These are phyloP conservation scores for Diplodia sapinea DNA, from an alignment of 2,329 filamentous ascomycete species.

Conservation along the genomic window DNA sequence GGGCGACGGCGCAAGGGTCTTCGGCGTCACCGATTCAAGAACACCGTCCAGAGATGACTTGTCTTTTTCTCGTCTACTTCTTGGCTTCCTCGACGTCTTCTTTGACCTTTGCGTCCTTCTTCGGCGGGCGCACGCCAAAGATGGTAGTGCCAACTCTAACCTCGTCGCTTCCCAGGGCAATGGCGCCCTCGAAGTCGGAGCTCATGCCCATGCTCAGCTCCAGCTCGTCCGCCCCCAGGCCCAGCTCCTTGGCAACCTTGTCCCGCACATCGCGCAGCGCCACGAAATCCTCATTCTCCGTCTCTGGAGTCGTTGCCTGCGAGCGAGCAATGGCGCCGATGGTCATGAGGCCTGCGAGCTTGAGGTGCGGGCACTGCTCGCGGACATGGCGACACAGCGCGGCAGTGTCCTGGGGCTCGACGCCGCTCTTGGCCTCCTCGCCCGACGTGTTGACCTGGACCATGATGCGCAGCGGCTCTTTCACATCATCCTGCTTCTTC, in stretches of 20 bases:
- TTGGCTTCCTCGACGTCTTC: conserved; percentile 33
- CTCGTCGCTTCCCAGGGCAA: conserved; percentile 82
- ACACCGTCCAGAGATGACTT: not conserved
- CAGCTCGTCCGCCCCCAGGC: conserved; percentile 61
- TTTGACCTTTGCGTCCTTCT: conserved; percentile 75
- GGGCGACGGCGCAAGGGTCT: not conserved
- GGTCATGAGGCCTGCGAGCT: conserved; percentile 88
- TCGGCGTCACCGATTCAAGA: not conserved
- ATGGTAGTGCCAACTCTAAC: conserved; percentile 93
- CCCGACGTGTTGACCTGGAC: conserved; percentile 96
- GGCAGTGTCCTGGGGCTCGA: conserved; percentile 68
- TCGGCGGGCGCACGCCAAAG: conserved; percentile 82
- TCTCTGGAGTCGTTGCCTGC: conserved; percentile 70
- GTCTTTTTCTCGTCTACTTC: conserved; percentile 22
- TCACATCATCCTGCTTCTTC: conserved; percentile 40
- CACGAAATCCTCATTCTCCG: conserved; percentile 91
- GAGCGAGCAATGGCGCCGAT: conserved; percentile 93
- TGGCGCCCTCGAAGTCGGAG: conserved; percentile 89
- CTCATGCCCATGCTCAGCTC: conserved; percentile 99
- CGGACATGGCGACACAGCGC: conserved; percentile 73
- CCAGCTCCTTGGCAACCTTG: conserved; percentile 68
- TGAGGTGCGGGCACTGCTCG: conserved; percentile 73
- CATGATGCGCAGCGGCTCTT: conserved; percentile 69
- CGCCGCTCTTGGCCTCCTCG: conserved; percentile 83
- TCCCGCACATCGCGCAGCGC: conserved; percentile 72